Percentiles rank a stretch among this genome's conserved stretches.
Conservation (phyloP, 73 alveolate genomes). For the Tetrahymena borealis region DNA sequence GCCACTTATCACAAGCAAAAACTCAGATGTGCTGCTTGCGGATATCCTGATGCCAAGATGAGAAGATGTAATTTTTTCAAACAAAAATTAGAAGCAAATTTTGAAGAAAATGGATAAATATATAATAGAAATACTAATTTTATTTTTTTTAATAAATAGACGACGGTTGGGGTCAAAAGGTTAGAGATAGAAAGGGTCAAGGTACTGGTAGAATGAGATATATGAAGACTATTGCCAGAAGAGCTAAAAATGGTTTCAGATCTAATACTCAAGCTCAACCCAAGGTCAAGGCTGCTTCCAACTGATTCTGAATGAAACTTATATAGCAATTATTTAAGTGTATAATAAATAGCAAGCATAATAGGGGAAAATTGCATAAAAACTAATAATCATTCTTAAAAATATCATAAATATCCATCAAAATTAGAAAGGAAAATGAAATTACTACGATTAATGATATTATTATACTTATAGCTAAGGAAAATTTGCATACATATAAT, state of each 20-base stretch:
- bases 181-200: constrained; percentile 57
- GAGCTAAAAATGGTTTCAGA: constrained; percentile 88
- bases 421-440: background rate
- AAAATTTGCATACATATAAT: background rate
- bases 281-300: constrained; percentile 25
- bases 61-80: constrained; percentile 52
- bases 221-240: constrained; percentile 68
- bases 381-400: background rate
- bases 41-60: constrained; percentile 60
- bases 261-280: constrained; percentile 64
- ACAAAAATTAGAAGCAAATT: background rate
- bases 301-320: background rate
- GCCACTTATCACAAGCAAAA: constrained; percentile 64
- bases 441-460: background rate
- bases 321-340: background rate
- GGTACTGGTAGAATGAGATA: constrained; percentile 87
- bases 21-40: constrained; percentile 67
- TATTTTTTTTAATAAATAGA: constrained; percentile 37
- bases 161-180: constrained; percentile 68
- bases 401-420: background rate
- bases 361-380: background rate
- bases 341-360: background rate
- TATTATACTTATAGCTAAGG: background rate
- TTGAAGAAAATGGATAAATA: no score
- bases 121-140: no score